Conservation (phyloP, 331 rosid genomes). For the Saraca asoca region DNA sequence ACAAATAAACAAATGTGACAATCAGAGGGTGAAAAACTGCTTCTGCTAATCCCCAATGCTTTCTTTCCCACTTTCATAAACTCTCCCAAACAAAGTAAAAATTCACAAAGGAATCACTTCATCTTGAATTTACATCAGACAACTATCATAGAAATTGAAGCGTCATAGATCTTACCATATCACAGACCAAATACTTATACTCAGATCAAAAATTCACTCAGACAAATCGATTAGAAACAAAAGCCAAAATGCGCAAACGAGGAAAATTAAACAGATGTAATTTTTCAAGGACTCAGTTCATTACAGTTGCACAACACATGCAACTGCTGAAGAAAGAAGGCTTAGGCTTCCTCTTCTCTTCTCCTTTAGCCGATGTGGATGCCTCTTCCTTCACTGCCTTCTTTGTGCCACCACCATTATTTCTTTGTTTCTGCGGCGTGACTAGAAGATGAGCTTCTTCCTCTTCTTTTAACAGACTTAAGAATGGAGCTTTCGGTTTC, state of each 20-base stretch:
- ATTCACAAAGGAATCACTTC: slow-evolving; percentile 24
- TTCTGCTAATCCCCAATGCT: slow-evolving; percentile 26
- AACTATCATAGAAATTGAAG: slow-evolving; percentile 7
- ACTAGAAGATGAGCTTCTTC: slow-evolving; percentile 51
- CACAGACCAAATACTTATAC: slow-evolving; percentile 17
- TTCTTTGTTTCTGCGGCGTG: slow-evolving; percentile 34
- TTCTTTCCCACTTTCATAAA: slow-evolving; percentile 31
- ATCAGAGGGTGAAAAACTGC: slow-evolving; percentile 39
- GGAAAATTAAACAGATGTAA: slow-evolving; percentile 18
- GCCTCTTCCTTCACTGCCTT: slow-evolving; percentile 40
- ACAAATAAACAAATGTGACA: slow-evolving; percentile 37
- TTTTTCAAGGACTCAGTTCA: slow-evolving; percentile 38
- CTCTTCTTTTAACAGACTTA: slow-evolving; percentile 56
- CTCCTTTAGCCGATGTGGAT: slow-evolving; percentile 47
- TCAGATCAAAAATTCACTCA: slow-evolving; percentile 44
- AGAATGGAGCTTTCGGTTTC: slow-evolving; percentile 52
- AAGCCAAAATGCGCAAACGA: slow-evolving; percentile 29
- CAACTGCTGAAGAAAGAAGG: slow-evolving; percentile 72
- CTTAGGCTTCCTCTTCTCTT: slow-evolving; percentile 54
- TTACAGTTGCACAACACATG: slow-evolving; percentile 79
- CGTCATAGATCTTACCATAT: slow-evolving; percentile 30
- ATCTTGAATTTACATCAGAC: slow-evolving; percentile 29
- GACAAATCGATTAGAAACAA: slow-evolving; percentile 21
- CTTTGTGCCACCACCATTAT: slow-evolving; percentile 20
- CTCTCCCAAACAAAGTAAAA: slow-evolving; percentile 34